These are phyloP conservation scores for Fusarium udum DNA, from an alignment of 2,329 filamentous ascomycete genomes.

Conservation along the genomic window DNA sequence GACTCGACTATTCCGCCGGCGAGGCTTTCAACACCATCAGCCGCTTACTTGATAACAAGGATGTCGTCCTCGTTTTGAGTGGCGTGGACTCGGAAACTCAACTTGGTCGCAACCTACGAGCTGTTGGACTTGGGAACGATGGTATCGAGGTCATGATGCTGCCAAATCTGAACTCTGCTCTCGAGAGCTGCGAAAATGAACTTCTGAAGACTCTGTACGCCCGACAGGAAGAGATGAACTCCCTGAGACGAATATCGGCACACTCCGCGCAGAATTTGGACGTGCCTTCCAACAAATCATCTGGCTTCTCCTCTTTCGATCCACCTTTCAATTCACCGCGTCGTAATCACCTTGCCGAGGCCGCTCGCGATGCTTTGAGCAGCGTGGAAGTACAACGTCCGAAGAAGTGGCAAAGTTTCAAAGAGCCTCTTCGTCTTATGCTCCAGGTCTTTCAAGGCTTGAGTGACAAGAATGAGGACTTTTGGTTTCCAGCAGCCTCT, in stretches of 20 bases:
- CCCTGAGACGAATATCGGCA: conserved; percentile 54
- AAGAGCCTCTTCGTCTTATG: conserved; percentile 89
- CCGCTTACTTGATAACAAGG: conserved; percentile 79
- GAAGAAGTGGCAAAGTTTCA: conserved; percentile 83
- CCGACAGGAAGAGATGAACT: conserved; percentile 69
- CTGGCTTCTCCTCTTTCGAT: conserved; percentile 49
- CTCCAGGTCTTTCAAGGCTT: conserved; percentile 95
- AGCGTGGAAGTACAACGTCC: conserved; percentile 69
- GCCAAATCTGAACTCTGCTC: conserved; percentile 88
- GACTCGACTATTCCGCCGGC: conserved; percentile 94
- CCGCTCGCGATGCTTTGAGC: conserved; percentile 78
- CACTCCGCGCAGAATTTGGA: conserved; percentile 57
- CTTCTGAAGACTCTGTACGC: conserved; percentile 83
- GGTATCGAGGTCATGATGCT: conserved; percentile 81
- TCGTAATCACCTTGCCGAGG: conserved; percentile 77
- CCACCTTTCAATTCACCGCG: conserved; percentile 79
- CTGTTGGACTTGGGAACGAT: conserved; percentile 82
- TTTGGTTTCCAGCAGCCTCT: conserved; percentile 83
- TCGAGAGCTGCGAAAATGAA: conserved; percentile 96
- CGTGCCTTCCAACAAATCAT: conserved; percentile 54
- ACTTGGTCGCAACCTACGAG: conserved; percentile 80
- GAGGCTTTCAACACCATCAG: conserved; percentile 96
- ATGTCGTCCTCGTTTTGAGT: conserved; percentile 83
- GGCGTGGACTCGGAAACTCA: conserved; percentile 80
- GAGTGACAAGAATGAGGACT: conserved; percentile 88